These are phyloP conservation scores for Populus ilicifolia DNA, from an alignment of 345 rosid species.

Conservation along the genomic window DNA sequence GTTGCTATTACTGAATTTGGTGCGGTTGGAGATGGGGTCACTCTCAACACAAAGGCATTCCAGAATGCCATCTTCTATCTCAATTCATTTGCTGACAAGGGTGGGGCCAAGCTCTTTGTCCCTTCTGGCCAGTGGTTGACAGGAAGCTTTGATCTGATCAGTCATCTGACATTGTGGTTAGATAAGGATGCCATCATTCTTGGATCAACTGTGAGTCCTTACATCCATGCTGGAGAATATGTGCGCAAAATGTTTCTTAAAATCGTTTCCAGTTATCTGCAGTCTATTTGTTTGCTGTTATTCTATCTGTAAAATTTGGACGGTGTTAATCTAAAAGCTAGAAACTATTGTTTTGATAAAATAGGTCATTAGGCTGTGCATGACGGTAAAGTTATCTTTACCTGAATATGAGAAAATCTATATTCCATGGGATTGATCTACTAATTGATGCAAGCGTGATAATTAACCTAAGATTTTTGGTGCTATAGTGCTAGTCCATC, in stretches of 20 bases:
- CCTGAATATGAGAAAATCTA: slow-evolving; percentile 1
- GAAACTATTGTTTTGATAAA: background rate
- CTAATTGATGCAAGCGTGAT: slow-evolving; percentile 7
- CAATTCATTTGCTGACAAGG: slow-evolving; percentile 91
- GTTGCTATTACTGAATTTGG: slow-evolving; percentile 95
- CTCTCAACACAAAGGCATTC: slow-evolving; percentile 94
- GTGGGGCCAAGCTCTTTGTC: slow-evolving; percentile 96
- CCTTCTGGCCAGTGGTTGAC: slow-evolving; percentile 97
- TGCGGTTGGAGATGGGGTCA: slow-evolving; percentile 95
- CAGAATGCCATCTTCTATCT: slow-evolving; percentile 98
- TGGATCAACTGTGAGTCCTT: slow-evolving; percentile 67
- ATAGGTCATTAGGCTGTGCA: slow-evolving; percentile 1
- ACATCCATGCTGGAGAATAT: slow-evolving; percentile 1
- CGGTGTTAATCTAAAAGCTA: background rate
- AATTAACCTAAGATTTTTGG: slow-evolving; percentile 5
- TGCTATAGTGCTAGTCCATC: slow-evolving; percentile 7
- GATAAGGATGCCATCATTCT: slow-evolving; percentile 88
- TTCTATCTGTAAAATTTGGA: background rate
- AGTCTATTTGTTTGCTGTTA: background rate
- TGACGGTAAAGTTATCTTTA: background rate
- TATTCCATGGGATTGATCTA: slow-evolving; percentile 7
- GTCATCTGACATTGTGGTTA: slow-evolving; percentile 88
- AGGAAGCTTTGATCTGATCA: slow-evolving; percentile 94
- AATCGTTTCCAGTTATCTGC: background rate
- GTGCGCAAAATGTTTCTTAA: background rate